phyloP scores from a whole-genome alignment of 2,329 filamentous ascomycete genomes.

The Aspergillus candidus region DNA sequence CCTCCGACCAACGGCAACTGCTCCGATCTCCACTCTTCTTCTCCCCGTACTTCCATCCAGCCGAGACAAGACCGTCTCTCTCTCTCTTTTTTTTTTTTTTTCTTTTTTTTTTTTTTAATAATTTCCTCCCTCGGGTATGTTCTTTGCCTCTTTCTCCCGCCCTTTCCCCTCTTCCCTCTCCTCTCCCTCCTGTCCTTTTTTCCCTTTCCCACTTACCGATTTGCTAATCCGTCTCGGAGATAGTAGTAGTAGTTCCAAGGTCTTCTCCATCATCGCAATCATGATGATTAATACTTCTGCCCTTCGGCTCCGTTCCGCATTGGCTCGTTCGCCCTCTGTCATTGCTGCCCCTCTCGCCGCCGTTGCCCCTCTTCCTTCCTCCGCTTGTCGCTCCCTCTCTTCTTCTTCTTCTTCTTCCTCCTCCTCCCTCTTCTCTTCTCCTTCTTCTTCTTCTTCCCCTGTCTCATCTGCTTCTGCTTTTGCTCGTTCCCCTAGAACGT shows the following conservation, averaged over 20 bases:
- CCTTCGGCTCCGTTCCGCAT: slow-evolving; percentile 36
- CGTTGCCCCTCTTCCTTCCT: slow-evolving; percentile 22
- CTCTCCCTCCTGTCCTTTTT: not conserved
- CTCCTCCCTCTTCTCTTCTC: slow-evolving; percentile 18
- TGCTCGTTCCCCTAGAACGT: slow-evolving; percentile 21
- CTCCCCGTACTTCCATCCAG: slow-evolving; percentile 27
- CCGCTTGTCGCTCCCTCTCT: slow-evolving; percentile 17
- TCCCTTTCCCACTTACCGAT: slow-evolving; percentile 6
- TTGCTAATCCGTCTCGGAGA: slow-evolving; percentile 7
- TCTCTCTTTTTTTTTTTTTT: slow-evolving; percentile 1
- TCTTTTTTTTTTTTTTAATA: slow-evolving; percentile 28
- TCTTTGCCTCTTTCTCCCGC: slow-evolving; percentile 1
- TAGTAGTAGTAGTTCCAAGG: not conserved
- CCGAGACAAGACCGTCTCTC: slow-evolving; percentile 15
- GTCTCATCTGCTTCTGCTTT: slow-evolving; percentile 20
- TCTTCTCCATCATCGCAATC: slow-evolving; percentile 10
- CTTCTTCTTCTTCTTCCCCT: slow-evolving; percentile 22
- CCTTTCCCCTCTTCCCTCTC: slow-evolving; percentile 7
- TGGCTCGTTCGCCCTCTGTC: slow-evolving; percentile 26
- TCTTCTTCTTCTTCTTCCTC: slow-evolving; percentile 16
- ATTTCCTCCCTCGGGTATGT: slow-evolving; percentile 8
- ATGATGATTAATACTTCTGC: slow-evolving; percentile 21
- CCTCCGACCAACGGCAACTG: slow-evolving; percentile 7
- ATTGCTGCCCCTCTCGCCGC: slow-evolving; percentile 23
- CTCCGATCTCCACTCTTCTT: slow-evolving; percentile 20